Evolutionary conservation across 306 rosid species (phyloP).

Genomic region (Trifolium fragiferum): DNA sequence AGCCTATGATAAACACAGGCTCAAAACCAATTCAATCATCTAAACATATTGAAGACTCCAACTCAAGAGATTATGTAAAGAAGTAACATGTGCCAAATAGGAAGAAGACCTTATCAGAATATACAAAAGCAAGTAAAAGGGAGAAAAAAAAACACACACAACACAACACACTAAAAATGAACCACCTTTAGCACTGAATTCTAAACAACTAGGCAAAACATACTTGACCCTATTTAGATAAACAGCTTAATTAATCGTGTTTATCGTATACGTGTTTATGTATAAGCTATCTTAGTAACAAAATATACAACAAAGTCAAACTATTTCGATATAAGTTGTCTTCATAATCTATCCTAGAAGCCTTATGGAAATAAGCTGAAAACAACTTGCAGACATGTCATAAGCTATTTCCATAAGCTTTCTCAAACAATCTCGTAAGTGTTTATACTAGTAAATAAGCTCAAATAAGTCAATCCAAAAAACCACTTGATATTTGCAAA

Average conservation of each 20-base stretch:
- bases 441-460: neutral
- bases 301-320: neutral
- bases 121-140: neutral
- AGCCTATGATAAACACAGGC: conserved; percentile 7
- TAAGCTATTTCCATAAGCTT: neutral
- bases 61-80: neutral
- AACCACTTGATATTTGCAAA: neutral
- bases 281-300: neutral
- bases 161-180: conserved; percentile 1
- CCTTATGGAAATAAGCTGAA: neutral
- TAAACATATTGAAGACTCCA: conserved; percentile 11
- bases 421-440: neutral
- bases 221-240: neutral
- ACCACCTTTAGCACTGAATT: neutral
- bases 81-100: conserved; percentile 9
- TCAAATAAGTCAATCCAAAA: neutral
- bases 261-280: neutral
- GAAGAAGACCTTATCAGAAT: conserved; percentile 24
- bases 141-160: neutral
- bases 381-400: neutral
- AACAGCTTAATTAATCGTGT: neutral
- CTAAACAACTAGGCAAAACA: conserved; percentile 19
- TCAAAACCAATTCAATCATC: conserved; percentile 16
- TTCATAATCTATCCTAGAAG: neutral
- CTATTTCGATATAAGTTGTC: neutral